These are phyloP conservation scores for Alternaria panax DNA, from an alignment of 2,329 filamentous ascomycete species.

Conservation along the genomic window DNA sequence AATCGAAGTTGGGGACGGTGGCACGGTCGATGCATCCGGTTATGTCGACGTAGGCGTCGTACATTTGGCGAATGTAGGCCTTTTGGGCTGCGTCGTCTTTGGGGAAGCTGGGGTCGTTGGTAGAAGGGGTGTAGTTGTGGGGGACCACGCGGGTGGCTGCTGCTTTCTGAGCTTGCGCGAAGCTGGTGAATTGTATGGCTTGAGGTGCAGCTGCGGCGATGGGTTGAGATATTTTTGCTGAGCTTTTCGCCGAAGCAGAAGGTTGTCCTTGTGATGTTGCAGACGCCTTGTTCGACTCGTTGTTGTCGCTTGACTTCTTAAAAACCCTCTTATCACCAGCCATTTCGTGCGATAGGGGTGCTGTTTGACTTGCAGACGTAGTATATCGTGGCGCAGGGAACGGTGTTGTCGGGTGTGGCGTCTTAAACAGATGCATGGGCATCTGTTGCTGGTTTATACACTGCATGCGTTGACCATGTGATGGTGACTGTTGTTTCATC, in stretches of 20 bases:
- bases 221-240: neutral
- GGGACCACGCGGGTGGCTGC: neutral
- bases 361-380: neutral
- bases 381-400: neutral
- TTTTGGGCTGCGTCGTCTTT: neutral
- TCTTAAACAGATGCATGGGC: neutral
- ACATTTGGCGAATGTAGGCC: neutral
- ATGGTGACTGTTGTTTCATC: neutral
- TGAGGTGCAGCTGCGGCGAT: neutral
- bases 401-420: too few relatives aligned
- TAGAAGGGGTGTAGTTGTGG: neutral
- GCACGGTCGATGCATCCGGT: constrained; percentile 6
- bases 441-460: neutral
- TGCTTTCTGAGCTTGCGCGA: neutral
- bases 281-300: neutral
- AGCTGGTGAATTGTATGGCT: neutral
- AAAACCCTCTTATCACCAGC: neutral
- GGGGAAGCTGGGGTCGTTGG: constrained; percentile 2
- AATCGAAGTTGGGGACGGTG: neutral
- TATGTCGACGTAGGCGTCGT: constrained; percentile 9
- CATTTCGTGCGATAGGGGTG: neutral
- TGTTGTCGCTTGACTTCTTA: neutral
- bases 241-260: neutral
- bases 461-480: neutral
- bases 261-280: neutral